These are phyloP conservation scores for Termitomyces sp. DNA, from an alignment of 768 basidiomycete species.

Conservation along the genomic window DNA sequence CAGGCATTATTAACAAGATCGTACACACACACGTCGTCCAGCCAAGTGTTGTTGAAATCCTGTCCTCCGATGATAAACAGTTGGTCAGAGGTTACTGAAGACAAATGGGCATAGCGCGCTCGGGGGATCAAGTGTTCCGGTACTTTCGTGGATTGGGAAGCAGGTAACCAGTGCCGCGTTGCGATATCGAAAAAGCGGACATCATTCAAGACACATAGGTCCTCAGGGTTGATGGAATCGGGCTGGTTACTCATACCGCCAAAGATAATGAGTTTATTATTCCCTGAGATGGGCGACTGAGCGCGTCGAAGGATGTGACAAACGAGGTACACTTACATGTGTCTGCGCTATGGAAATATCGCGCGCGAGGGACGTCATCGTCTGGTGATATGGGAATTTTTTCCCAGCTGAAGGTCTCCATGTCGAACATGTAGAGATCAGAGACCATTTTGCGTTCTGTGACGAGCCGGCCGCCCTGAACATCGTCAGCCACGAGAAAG, in stretches of 20 bases:
- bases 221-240: conserved; percentile 67
- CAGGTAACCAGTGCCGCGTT: conserved; percentile 68
- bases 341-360: conserved; percentile 96
- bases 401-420: conserved; percentile 80
- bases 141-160: conserved; percentile 32
- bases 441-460: conserved; percentile 85
- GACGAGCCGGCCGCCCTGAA: conserved; percentile 82
- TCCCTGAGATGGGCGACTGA: conserved; percentile 51
- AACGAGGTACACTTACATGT: conserved; percentile 47
- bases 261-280: conserved; percentile 87
- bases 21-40: conserved; percentile 90
- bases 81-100: conserved; percentile 77
- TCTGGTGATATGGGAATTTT: conserved; percentile 56
- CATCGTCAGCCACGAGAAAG: not conserved
- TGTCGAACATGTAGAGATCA: conserved; percentile 88
- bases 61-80: conserved; percentile 95
- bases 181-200: conserved; percentile 85
- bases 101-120: conserved; percentile 93
- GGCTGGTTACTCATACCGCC: conserved; percentile 91
- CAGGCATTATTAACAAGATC: conserved; percentile 73
- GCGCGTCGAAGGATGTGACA: not conserved
- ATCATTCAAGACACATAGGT: conserved; percentile 90
- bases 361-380: conserved; percentile 72
- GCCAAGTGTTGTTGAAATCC: conserved; percentile 89
- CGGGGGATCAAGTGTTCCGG: conserved; percentile 62